Conservation (phyloP, 1,284 basidiomycete genomes). For the Irpex lacteus region DNA sequence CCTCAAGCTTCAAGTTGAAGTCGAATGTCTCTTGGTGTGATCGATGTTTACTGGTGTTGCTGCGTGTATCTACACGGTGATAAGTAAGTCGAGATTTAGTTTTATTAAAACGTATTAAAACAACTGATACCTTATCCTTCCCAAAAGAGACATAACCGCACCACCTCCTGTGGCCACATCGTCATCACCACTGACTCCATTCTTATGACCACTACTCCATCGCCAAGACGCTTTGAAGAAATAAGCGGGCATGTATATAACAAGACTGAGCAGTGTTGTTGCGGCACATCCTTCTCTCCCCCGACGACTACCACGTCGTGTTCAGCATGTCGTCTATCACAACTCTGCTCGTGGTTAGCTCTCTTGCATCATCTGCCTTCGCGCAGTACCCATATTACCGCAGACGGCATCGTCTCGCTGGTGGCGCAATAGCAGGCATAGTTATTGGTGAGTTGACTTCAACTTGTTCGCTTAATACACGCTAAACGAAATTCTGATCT, state of each 20-base stretch:
- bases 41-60: too few species aligned
- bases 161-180: not conserved
- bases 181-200: not conserved
- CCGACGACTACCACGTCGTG: not conserved
- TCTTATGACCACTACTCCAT: not conserved
- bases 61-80: too few species aligned
- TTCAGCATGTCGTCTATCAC: constrained; percentile 4
- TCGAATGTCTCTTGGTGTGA: too few species aligned
- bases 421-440: constrained; percentile 17
- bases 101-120: too few species aligned
- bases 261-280: not conserved
- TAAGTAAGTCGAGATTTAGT: too few species aligned
- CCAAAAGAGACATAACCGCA: too few species aligned
- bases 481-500: too few species aligned
- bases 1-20: too few species aligned
- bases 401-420: constrained; percentile 4
- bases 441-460: constrained; percentile 11
- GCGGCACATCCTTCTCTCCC: not conserved
- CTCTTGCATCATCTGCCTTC: constrained; percentile 1
- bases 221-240: not conserved
- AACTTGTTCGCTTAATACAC: too few species aligned
- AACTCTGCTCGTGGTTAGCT: not conserved
- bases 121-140: too few species aligned
- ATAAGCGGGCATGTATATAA: not conserved
- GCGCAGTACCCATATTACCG: constrained; percentile 10